Base-by-base conservation (phyloP, 768 basidiomycete species). In the Lentinula edodes region DNA sequence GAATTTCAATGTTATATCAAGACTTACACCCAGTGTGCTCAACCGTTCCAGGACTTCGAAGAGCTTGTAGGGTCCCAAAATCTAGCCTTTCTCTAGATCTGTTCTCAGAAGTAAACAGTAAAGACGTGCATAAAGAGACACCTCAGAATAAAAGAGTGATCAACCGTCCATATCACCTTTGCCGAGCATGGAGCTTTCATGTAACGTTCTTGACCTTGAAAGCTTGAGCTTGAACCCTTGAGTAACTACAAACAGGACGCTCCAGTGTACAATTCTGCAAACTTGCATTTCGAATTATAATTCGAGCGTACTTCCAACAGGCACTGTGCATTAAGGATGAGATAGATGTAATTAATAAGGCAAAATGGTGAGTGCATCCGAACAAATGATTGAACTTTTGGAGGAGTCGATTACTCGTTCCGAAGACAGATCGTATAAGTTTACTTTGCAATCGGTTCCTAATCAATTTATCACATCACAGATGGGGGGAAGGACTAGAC, bases 261-360 rank as follows among this genome's bases (percentile, higher is more conserved):
- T 64, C 65, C 13, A 77, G 23, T 23, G 74, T 10, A 75, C 72
- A 39, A 71, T 60, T 16, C 82, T 75, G 62, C 76, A 72, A 63
- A 83, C 83, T 20, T 76, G 80, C n/a, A 82, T 57, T 65, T 84
- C 83, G 57, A 80, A 82, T 62, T 83, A 83, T 34, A 75, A 72
- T 64, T 84, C 83, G 20, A 79, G 71, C 23, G 23, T 23, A 23
- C 23, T 23, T 23, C 23, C 36, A 38, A 6, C 12, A 38, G 82
- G 65, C 41, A 81, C 67, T 0, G 70, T 74, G 66, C 78, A 79
- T 23, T 23, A 23, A 23, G 23, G 23, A 23, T 23, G 23, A 23
- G 23, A 23, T 23, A 23, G 2, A 23, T 23, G 23, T 23, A 23
- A 23, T 1, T 23, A 23, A 1, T 23, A 23, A 23, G 23, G 23